Evolutionary conservation across 176 grass and related monocot genomes (phyloP).

Genomic region (Eremochloa ophiuroides): DNA sequence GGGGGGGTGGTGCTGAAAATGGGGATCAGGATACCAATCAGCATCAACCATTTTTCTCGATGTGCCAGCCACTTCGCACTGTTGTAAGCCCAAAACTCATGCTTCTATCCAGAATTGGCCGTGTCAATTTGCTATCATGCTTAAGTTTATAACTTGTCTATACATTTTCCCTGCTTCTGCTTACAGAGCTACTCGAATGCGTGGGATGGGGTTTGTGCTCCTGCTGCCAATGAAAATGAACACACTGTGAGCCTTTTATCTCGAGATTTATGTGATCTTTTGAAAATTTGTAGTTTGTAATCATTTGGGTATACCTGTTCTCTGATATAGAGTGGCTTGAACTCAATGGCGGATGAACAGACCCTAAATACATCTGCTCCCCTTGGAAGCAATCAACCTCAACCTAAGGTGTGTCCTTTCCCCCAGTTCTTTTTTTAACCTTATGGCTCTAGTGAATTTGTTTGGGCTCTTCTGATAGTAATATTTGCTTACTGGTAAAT

Average conservation of each 20-base stretch:
- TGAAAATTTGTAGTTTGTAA: not conserved
- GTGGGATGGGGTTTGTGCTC: conserved; percentile 24
- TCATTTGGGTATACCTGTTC: not conserved
- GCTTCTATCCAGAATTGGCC: not conserved
- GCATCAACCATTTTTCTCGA: conserved; percentile 37
- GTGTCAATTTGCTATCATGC: not conserved
- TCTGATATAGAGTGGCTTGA: not conserved
- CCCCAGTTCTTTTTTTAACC: not conserved
- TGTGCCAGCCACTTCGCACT: conserved; percentile 14
- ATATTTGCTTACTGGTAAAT: conserved; percentile 1
- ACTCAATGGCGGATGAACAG: conserved; percentile 10
- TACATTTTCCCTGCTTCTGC: not conserved
- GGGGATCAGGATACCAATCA: not conserved
- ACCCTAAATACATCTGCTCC: not conserved
- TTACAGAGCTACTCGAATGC: conserved; percentile 30
- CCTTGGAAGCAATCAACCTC: conserved; percentile 15
- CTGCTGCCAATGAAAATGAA: not conserved
- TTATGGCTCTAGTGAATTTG: not conserved
- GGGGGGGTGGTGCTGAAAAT: not conserved
- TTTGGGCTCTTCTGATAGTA: not conserved
- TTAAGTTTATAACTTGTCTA: not conserved
- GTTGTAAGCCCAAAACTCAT: conserved; percentile 20
- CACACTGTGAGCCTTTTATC: conserved; percentile 7
- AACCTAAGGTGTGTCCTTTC: not conserved
- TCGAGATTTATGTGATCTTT: not conserved